Percentiles rank a stretch among this genome's conserved stretches.
These are phyloP conservation scores for Russula virescens DNA, from an alignment of 768 basidiomycete genomes.

Conservation along the genomic window DNA sequence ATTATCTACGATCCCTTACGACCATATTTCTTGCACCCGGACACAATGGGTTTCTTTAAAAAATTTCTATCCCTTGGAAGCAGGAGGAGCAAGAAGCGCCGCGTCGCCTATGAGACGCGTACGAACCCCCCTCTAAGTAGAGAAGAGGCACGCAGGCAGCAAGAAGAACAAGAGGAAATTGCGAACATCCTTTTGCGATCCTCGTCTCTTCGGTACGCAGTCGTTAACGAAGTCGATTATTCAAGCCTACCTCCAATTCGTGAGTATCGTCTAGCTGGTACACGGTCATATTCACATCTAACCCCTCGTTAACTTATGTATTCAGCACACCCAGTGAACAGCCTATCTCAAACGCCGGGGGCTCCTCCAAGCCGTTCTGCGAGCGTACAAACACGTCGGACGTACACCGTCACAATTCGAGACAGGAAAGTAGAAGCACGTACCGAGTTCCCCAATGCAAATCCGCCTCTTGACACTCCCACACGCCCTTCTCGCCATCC, in stretches of 20 bases:
- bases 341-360: slow-evolving; percentile 43
- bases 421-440: slow-evolving; percentile 52
- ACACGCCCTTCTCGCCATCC: slow-evolving; percentile 27
- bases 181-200: slow-evolving; percentile 57
- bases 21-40: not conserved
- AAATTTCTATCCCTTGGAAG: slow-evolving; percentile 63
- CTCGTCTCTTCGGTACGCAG: slow-evolving; percentile 60
- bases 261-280: slow-evolving; percentile 36
- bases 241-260: slow-evolving; percentile 61
- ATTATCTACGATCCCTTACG: slow-evolving; percentile 18
- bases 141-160: slow-evolving; percentile 20
- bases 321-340: slow-evolving; percentile 55
- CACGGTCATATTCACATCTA: not conserved
- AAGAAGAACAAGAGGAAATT: slow-evolving; percentile 50
- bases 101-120: slow-evolving; percentile 15
- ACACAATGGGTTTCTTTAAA: slow-evolving; percentile 61
- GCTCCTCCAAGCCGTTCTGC: slow-evolving; percentile 49
- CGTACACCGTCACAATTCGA: slow-evolving; percentile 70
- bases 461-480: slow-evolving; percentile 35
- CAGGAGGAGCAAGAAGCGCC: slow-evolving; percentile 50
- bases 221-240: slow-evolving; percentile 52
- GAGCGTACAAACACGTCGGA: slow-evolving; percentile 48
- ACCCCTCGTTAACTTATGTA: not conserved
- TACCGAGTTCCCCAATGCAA: slow-evolving; percentile 63
- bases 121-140: not conserved